Evolutionary conservation across 208 protist species (phyloP).

Genomic region (Acanthamoeba healyi): DNA sequence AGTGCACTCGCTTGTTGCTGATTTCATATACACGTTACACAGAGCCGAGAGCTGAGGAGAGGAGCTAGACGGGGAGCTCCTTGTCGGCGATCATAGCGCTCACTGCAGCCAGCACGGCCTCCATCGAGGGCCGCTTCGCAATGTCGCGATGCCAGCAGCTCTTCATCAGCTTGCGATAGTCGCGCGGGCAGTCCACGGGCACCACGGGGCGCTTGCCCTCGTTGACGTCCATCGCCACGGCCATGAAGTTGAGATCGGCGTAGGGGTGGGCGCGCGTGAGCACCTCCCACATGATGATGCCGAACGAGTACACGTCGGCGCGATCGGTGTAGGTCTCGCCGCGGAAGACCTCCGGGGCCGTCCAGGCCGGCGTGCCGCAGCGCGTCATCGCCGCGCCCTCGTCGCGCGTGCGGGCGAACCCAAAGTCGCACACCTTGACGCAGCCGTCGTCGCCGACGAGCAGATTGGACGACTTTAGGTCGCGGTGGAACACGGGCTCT

Average conservation of each 20-base stretch:
- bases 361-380: conserved; percentile 85
- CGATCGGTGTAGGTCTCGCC: conserved; percentile 79
- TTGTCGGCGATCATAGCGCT: no score
- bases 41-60: no score
- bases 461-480: conserved; percentile 26
- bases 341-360: conserved; percentile 80
- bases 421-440: conserved; percentile 86
- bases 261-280: conserved; percentile 80
- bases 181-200: no score
- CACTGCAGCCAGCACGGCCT: no score
- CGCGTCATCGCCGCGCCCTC: conserved; percentile 77
- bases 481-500: neutral
- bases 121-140: no score
- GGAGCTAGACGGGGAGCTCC: no score
- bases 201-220: conserved; percentile 78
- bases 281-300: conserved; percentile 80
- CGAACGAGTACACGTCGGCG: conserved; percentile 85
- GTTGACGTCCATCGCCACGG: conserved; percentile 78
- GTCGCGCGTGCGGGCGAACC: conserved; percentile 71
- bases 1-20: no score
- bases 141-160: no score
- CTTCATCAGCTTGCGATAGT: no score
- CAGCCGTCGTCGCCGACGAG: neutral
- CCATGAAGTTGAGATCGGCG: conserved; percentile 78
- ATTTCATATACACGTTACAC: no score